A percentile compares a stretch with the other conserved stretches of the same genome.
phyloP scores from a whole-genome alignment of 2,329 filamentous ascomycete species.

The Verticillium dahliae region DNA sequence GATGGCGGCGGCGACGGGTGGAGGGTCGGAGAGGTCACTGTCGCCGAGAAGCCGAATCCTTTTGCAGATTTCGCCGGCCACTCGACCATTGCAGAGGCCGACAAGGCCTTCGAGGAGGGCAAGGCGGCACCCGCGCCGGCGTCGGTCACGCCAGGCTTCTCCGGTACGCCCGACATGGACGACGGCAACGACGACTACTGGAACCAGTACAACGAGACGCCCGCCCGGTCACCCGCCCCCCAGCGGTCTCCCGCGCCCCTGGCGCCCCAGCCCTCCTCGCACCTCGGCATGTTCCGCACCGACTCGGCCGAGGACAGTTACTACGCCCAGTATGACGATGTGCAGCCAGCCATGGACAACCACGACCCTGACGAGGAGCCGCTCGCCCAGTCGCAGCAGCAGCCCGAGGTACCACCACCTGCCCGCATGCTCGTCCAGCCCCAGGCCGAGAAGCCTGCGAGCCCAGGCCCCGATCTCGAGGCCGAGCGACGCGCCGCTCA shows the following conservation, averaged over 20 bases:
- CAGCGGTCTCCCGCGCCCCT: conserved; percentile 57
- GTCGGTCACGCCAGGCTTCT: conserved; percentile 4
- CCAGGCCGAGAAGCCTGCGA: conserved; percentile 12
- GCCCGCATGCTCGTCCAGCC: background rate
- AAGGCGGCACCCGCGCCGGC: conserved; percentile 17
- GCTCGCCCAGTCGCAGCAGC: conserved; percentile 22
- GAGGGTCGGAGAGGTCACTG: conserved; percentile 64
- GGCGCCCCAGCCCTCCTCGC: conserved; percentile 17
- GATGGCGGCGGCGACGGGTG: conserved; percentile 58
- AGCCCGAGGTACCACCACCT: background rate
- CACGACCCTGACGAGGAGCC: conserved; percentile 70
- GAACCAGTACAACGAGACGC: conserved; percentile 70
- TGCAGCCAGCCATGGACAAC: conserved; percentile 75
- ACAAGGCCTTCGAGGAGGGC: conserved; percentile 41
- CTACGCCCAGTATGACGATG: conserved; percentile 68
- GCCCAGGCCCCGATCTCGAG: conserved; percentile 12
- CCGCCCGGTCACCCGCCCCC: conserved; percentile 54
- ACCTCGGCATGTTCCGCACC: conserved; percentile 18
- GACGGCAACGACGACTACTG: conserved; percentile 76
- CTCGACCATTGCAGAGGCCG: conserved; percentile 51
- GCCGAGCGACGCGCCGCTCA: conserved; percentile 28
- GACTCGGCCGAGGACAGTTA: conserved; percentile 57
- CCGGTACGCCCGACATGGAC: conserved; percentile 36
- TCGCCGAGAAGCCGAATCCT: conserved; percentile 50
- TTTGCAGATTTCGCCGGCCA: conserved; percentile 47